A percentile compares a stretch with the other conserved stretches of the same genome.
phyloP scores from a whole-genome alignment of 257 asterid genomes.

The Forsythia suspensa region DNA sequence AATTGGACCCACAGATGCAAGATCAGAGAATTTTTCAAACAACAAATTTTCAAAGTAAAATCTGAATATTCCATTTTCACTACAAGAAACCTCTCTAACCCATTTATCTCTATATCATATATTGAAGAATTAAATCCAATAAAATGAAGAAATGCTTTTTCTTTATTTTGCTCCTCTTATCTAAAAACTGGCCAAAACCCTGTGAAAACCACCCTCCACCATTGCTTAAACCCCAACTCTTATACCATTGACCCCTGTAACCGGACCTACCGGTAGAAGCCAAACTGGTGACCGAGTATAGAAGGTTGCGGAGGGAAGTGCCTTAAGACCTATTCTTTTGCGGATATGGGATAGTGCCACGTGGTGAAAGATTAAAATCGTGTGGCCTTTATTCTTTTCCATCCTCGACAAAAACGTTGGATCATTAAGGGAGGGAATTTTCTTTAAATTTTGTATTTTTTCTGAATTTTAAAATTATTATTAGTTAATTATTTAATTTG shows the following conservation, averaged over 20 bases:
- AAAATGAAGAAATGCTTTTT: background rate
- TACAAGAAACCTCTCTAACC: conserved; percentile 16
- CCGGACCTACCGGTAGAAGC: conserved; percentile 52
- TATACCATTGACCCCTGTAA: conserved; percentile 71
- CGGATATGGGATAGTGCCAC: conserved; percentile 54
- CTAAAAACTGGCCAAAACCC: conserved; percentile 59
- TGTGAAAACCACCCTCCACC: conserved; percentile 57
- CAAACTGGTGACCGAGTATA: conserved; percentile 46
- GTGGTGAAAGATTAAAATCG: conserved; percentile 57
- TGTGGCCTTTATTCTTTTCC: conserved; percentile 40
- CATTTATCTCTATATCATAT: conserved; percentile 5
- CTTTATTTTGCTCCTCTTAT: background rate
- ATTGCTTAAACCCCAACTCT: conserved; percentile 87
- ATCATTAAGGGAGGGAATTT: conserved; percentile 65
- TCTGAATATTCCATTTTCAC: conserved; percentile 23
- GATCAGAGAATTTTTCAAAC: conserved; percentile 17
- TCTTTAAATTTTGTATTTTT: conserved; percentile 26
- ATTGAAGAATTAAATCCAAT: too few species aligned
- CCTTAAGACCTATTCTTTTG: conserved; percentile 79
- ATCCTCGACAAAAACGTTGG: conserved; percentile 78
- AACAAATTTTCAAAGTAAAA: conserved; percentile 18
- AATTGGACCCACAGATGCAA: conserved; percentile 15
- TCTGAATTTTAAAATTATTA: background rate
- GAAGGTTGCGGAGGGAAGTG: conserved; percentile 53
- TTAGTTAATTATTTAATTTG: background rate